Percentiles rank a stretch among this genome's conserved stretches.
These are phyloP conservation scores for Fusarium verrucosum DNA, from an alignment of 2,329 filamentous ascomycete genomes.

Conservation along the genomic window DNA sequence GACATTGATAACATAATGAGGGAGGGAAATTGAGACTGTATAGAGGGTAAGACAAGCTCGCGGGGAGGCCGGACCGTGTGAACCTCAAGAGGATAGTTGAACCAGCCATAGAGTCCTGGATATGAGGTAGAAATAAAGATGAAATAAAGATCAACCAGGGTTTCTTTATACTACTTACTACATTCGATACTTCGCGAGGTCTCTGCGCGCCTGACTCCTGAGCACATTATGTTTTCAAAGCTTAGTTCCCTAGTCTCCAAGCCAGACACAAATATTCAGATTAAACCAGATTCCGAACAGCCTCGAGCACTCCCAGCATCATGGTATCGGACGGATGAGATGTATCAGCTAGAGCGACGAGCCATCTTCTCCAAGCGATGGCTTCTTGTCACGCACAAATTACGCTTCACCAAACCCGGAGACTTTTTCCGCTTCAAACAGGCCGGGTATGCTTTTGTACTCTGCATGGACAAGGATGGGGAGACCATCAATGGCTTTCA, in stretches of 20 bases:
- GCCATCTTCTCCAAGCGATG: slow-evolving; percentile 13
- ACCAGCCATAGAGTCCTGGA: no score
- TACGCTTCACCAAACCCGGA: background rate
- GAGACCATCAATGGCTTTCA: slow-evolving; percentile 65
- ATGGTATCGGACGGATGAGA: slow-evolving; percentile 6
- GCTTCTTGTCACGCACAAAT: slow-evolving; percentile 3
- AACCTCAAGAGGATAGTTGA: background rate
- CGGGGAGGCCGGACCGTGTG: background rate
- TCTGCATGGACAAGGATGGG: slow-evolving; percentile 59
- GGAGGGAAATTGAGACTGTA: no score
- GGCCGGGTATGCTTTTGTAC: slow-evolving; percentile 64
- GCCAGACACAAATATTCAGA: background rate
- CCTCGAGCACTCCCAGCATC: slow-evolving; percentile 1
- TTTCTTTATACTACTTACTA: background rate
- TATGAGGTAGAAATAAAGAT: no score
- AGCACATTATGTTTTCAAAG: background rate
- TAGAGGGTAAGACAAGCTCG: background rate
- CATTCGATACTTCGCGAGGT: background rate
- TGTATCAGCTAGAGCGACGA: slow-evolving; percentile 9
- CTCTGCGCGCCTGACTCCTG: no score
- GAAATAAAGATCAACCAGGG: background rate
- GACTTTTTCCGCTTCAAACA: slow-evolving; percentile 57
- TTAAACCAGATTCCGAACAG: background rate
- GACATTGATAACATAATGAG: no score
- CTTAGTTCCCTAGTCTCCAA: background rate